phyloP scores from a whole-genome alignment of 2,329 filamentous ascomycete species.

The Microcyclosporella mali region DNA sequence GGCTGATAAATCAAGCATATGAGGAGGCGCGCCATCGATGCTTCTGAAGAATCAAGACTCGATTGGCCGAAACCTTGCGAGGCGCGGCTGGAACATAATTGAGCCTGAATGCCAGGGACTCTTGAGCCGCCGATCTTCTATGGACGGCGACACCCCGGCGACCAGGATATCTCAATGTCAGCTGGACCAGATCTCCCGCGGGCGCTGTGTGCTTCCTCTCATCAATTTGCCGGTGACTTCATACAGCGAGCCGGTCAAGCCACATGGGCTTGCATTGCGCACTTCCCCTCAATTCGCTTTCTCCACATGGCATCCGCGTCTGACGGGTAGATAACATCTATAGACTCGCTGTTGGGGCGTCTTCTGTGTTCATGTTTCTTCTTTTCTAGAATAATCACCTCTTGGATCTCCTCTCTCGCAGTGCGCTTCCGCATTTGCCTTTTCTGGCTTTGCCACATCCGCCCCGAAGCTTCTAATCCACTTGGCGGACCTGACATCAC shows the following conservation, averaged over 20 bases:
- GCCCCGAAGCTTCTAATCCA: background rate
- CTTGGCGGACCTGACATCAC: background rate
- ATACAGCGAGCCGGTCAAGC: background rate
- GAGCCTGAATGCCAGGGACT: background rate
- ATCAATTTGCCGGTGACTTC: background rate
- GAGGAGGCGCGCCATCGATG: too few species aligned
- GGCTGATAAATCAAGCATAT: too few species aligned
- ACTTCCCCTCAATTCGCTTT: constrained; percentile 5
- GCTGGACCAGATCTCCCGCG: background rate
- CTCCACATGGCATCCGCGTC: background rate
- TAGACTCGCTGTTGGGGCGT: background rate
- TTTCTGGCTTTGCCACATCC: background rate
- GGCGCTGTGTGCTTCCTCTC: constrained; percentile 1
- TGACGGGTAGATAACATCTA: background rate
- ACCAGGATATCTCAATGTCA: background rate
- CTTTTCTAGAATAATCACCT: background rate
- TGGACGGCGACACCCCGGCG: background rate
- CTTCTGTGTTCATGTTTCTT: background rate
- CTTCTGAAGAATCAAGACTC: too few species aligned
- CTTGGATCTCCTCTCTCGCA: background rate
- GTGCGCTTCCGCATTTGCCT: background rate
- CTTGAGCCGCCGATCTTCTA: background rate
- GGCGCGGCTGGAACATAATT: background rate
- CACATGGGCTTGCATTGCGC: background rate
- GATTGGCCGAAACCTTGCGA: too few species aligned